These are phyloP conservation scores for Paraphysoderma sedebokerense DNA, from an alignment of 371 early-diverging fungal species.

Conservation along the genomic window DNA sequence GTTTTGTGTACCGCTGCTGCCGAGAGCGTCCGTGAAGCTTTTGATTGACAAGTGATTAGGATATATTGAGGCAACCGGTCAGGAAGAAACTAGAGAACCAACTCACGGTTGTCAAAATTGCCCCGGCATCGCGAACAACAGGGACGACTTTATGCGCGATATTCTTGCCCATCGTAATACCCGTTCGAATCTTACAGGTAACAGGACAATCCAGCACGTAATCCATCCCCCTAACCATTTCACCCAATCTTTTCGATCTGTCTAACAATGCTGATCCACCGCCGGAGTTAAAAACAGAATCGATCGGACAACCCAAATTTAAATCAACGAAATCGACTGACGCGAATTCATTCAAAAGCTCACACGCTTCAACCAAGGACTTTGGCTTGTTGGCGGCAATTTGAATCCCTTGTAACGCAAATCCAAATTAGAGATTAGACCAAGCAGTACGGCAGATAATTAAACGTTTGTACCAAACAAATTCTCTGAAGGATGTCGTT, in stretches of 20 bases:
- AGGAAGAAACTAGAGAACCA: neutral
- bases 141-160: slow-evolving; percentile 62
- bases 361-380: slow-evolving; percentile 39
- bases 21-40: slow-evolving; percentile 78
- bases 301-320: slow-evolving; percentile 93
- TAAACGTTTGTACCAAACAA: slow-evolving; percentile 77
- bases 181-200: slow-evolving; percentile 84
- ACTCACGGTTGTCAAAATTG: slow-evolving; percentile 10
- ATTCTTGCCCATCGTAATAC: slow-evolving; percentile 38
- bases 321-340: slow-evolving; percentile 87
- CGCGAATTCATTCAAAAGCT: slow-evolving; percentile 42
- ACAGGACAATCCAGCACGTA: slow-evolving; percentile 53
- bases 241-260: slow-evolving; percentile 40
- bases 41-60: slow-evolving; percentile 8
- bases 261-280: slow-evolving; percentile 69
- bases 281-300: slow-evolving; percentile 62
- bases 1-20: slow-evolving; percentile 76
- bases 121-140: slow-evolving; percentile 41
- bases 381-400: slow-evolving; percentile 44
- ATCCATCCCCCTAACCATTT: slow-evolving; percentile 60
- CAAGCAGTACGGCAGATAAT: neutral
- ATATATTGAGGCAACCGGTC: neutral
- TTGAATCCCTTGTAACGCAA: no score
- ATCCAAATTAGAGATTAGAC: neutral
- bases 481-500: slow-evolving; percentile 73